A percentile compares a stretch with the other conserved stretches of the same genome.
Evolutionary conservation across 306 rosid genomes (phyloP).

Genomic region (Fagus sylvatica): DNA sequence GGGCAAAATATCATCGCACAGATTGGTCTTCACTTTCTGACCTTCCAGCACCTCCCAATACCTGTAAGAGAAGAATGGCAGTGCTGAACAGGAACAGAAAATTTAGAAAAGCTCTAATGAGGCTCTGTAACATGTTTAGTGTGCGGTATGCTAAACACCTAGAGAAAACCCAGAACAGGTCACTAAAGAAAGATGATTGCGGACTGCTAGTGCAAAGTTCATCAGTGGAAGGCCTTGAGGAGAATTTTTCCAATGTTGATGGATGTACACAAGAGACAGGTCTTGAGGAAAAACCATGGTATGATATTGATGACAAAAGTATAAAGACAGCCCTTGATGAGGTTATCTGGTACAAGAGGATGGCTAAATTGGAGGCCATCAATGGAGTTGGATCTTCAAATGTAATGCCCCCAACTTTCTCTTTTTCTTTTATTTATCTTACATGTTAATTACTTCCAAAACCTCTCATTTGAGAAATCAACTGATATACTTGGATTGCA

Average conservation of each 20-base stretch:
- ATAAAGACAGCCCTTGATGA: slow-evolving; percentile 72
- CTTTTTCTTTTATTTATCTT: slow-evolving; percentile 24
- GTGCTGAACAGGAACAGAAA: slow-evolving; percentile 50
- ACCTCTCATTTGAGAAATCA: not conserved
- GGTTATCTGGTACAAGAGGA: slow-evolving; percentile 65
- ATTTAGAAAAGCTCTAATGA: slow-evolving; percentile 71
- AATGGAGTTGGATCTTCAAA: slow-evolving; percentile 43
- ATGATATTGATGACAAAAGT: slow-evolving; percentile 61
- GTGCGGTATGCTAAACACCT: slow-evolving; percentile 61
- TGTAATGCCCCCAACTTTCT: slow-evolving; percentile 26
- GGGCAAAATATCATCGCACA: slow-evolving; percentile 66
- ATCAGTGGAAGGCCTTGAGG: slow-evolving; percentile 29
- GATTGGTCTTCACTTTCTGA: slow-evolving; percentile 71
- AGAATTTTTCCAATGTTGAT: slow-evolving; percentile 20
- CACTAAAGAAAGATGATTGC: slow-evolving; percentile 44
- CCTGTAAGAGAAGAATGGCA: slow-evolving; percentile 75
- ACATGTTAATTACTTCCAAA: slow-evolving; percentile 4
- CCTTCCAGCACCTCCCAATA: slow-evolving; percentile 74
- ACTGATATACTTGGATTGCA: not conserved
- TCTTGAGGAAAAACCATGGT: slow-evolving; percentile 68
- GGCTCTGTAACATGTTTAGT: slow-evolving; percentile 79
- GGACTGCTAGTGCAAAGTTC: slow-evolving; percentile 42
- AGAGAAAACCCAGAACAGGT: slow-evolving; percentile 46
- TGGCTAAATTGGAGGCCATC: slow-evolving; percentile 64
- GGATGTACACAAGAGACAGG: slow-evolving; percentile 33